These are phyloP conservation scores for Trametes coccinea DNA, from an alignment of 768 basidiomycete species.

Conservation along the genomic window DNA sequence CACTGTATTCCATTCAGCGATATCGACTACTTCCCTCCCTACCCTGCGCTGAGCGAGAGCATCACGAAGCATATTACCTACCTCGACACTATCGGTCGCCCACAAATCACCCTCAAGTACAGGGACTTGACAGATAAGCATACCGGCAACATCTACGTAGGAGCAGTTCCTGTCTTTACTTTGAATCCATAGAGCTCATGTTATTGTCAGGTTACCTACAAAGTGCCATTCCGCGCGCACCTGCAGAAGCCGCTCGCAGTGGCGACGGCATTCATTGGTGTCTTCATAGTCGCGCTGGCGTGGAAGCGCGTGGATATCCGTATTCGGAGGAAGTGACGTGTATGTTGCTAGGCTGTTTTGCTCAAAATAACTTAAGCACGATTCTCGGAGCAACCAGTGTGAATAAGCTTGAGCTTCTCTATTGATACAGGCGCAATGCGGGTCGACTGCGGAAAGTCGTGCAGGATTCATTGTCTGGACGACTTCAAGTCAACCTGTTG, in stretches of 20 bases:
- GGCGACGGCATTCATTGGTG: slow-evolving; percentile 61
- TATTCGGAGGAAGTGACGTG: slow-evolving; percentile 41
- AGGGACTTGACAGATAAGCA: slow-evolving; percentile 78
- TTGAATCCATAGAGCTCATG: background rate
- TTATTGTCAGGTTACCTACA: slow-evolving; percentile 81
- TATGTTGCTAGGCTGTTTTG: slow-evolving; percentile 8
- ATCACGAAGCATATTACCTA: slow-evolving; percentile 79
- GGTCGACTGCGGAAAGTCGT: background rate
- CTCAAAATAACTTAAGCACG: slow-evolving; percentile 11
- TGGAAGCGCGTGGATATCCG: slow-evolving; percentile 54
- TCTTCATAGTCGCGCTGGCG: slow-evolving; percentile 56
- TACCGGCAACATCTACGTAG: slow-evolving; percentile 76
- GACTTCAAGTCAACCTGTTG: slow-evolving; percentile 17
- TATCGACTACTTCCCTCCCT: slow-evolving; percentile 74
- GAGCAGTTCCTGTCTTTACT: slow-evolving; percentile 28
- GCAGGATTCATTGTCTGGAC: background rate
- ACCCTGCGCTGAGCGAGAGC: slow-evolving; percentile 63
- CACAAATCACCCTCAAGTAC: slow-evolving; percentile 73
- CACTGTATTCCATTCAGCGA: slow-evolving; percentile 49
- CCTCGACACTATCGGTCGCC: slow-evolving; percentile 89
- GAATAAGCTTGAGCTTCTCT: background rate
- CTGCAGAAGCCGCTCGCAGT: slow-evolving; percentile 86
- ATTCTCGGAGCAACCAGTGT: background rate
- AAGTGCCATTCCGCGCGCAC: slow-evolving; percentile 76
- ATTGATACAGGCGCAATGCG: slow-evolving; percentile 7